phyloP scores from a whole-genome alignment of 106 monocot species.

The Cymbidium sinense region DNA sequence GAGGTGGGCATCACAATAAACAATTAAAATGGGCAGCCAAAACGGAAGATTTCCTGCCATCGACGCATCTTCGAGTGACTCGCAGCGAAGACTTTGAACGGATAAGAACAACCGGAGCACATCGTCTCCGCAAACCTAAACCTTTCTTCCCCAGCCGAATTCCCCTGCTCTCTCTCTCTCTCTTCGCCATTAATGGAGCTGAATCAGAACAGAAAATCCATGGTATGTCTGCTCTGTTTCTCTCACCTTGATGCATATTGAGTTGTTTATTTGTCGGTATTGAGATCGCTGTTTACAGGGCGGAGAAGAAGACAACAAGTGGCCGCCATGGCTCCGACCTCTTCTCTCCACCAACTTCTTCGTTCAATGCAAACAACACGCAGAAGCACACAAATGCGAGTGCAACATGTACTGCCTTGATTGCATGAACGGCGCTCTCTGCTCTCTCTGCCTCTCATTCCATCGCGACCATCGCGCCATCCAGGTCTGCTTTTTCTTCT shows the following conservation, averaged over 20 bases:
- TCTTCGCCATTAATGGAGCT: background rate
- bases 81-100: background rate
- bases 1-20: conserved; percentile 2
- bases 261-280: background rate
- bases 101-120: conserved; percentile 1
- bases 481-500: conserved; percentile 32
- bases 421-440: conserved; percentile 68
- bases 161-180: background rate
- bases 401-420: conserved; percentile 91
- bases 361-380: conserved; percentile 64
- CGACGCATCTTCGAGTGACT: background rate
- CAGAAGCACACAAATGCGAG: conserved; percentile 68
- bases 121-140: background rate
- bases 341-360: conserved; percentile 66
- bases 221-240: background rate
- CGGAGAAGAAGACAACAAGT: conserved; percentile 28
- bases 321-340: conserved; percentile 79
- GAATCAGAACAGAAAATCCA: background rate
- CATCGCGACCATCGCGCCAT: conserved; percentile 52
- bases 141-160: background rate
- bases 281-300: background rate
- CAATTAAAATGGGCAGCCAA: conserved; percentile 8
- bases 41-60: background rate
- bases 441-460: conserved; percentile 56
- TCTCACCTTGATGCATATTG: background rate